phyloP scores from a whole-genome alignment of 768 basidiomycete species.

The Holtermanniella nyarrowii region DNA sequence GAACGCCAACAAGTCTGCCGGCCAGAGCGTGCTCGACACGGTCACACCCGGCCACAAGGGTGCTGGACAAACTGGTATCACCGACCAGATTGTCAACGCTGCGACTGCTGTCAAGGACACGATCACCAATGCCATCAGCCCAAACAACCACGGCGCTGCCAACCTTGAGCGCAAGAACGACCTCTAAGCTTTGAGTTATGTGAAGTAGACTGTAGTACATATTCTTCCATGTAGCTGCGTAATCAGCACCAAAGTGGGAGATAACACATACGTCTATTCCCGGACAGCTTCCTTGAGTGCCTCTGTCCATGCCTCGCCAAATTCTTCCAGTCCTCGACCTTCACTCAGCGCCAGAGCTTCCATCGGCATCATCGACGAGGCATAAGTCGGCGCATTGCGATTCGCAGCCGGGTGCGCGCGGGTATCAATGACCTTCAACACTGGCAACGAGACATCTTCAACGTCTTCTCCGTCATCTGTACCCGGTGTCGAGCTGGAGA shows the following conservation, averaged over 20 bases:
- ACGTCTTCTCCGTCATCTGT: conserved; percentile 4
- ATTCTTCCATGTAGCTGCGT: neutral
- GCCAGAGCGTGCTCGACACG: neutral
- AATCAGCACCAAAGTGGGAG: neutral
- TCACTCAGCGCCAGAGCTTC: conserved; percentile 72
- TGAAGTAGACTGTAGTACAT: neutral
- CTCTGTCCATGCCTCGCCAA: conserved; percentile 49
- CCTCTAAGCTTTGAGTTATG: neutral
- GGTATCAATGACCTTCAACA: conserved; percentile 55
- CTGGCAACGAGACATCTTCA: conserved; percentile 14
- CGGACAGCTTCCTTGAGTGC: conserved; percentile 36
- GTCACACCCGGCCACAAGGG: neutral
- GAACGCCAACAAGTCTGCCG: neutral
- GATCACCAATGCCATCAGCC: neutral
- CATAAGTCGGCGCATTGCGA: conserved; percentile 60
- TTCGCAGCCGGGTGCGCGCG: conserved; percentile 58
- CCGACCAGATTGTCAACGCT: neutral
- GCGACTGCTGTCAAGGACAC: neutral
- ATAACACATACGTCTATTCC: conserved; percentile 3
- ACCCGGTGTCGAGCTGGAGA: conserved; percentile 3
- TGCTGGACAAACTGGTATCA: neutral
- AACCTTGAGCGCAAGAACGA: neutral
- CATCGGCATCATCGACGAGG: conserved; percentile 83
- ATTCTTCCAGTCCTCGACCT: conserved; percentile 62
- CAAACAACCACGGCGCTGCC: no score